phyloP scores from a whole-genome alignment of 495 filamentous ascomycete species.

The Neurospora discreta region DNA sequence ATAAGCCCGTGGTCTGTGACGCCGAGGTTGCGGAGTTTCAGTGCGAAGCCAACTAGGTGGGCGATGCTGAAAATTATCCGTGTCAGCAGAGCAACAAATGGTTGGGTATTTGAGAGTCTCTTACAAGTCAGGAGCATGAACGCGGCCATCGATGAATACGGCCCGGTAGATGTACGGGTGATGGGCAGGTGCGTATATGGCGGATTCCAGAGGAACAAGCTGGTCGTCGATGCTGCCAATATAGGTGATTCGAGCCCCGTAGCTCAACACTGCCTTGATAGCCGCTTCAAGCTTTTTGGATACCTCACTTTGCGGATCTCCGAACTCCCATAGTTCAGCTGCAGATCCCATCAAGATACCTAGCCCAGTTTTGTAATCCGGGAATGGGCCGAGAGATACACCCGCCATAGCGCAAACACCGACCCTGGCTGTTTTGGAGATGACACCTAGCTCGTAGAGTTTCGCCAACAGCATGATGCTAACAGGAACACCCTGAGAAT shows the following conservation, averaged over 20 bases:
- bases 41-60: slow-evolving; percentile 81
- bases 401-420: slow-evolving; percentile 88
- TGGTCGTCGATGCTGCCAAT: slow-evolving; percentile 95
- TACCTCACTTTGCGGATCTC: slow-evolving; percentile 63
- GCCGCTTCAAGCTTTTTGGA: slow-evolving; percentile 72
- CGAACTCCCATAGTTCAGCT: slow-evolving; percentile 88
- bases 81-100: slow-evolving; percentile 3
- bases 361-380: slow-evolving; percentile 72
- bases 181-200: slow-evolving; percentile 66
- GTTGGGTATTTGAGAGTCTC: slow-evolving; percentile 9
- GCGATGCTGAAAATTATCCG: slow-evolving; percentile 46
- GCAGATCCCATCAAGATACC: slow-evolving; percentile 71
- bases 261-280: slow-evolving; percentile 56
- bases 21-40: slow-evolving; percentile 88
- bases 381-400: slow-evolving; percentile 85
- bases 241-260: slow-evolving; percentile 73
- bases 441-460: slow-evolving; percentile 66
- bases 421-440: slow-evolving; percentile 51
- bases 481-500: slow-evolving; percentile 93
- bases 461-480: slow-evolving; percentile 89
- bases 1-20: slow-evolving; percentile 88
- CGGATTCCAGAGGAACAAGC: slow-evolving; percentile 85
- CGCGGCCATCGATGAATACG: slow-evolving; percentile 86
- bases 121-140: slow-evolving; percentile 87
- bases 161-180: slow-evolving; percentile 91